Percentiles rank a stretch among this genome's conserved stretches.
Conservation (phyloP, 768 basidiomycete species). For the Candolleomyces efflorescens region DNA sequence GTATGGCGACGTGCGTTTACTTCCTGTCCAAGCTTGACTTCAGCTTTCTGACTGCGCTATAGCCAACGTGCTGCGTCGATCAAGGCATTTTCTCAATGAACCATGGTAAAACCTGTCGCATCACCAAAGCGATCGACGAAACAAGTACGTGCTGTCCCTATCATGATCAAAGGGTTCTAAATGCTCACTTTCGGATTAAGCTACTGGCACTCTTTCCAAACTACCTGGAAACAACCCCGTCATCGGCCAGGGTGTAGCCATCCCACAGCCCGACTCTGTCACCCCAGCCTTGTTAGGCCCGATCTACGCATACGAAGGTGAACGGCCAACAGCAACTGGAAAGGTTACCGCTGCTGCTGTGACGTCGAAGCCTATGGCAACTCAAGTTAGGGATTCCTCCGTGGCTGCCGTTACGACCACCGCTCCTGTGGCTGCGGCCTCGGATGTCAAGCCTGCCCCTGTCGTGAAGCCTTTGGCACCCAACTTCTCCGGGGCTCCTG, state of each 20-base stretch:
- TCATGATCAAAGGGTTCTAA: slow-evolving; percentile 1
- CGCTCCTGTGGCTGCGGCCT: neutral
- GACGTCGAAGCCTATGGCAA: slow-evolving; percentile 1
- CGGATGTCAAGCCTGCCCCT: neutral
- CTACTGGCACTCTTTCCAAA: slow-evolving; percentile 39
- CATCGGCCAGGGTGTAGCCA: slow-evolving; percentile 29
- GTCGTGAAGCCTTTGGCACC: neutral
- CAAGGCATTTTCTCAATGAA: slow-evolving; percentile 41
- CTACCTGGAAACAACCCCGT: slow-evolving; percentile 57
- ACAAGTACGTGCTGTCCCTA: slow-evolving; percentile 28
- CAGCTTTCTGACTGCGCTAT: slow-evolving; percentile 1
- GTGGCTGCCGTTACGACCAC: neutral
- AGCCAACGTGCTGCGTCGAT: slow-evolving; percentile 42
- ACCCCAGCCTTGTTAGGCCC: slow-evolving; percentile 38
- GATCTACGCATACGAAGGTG: slow-evolving; percentile 43
- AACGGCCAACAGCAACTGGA: slow-evolving; percentile 34
- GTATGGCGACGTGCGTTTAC: slow-evolving; percentile 36
- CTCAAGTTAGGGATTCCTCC: neutral
- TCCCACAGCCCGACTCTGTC: slow-evolving; percentile 28
- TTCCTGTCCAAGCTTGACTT: neutral
- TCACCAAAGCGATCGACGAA: slow-evolving; percentile 46
- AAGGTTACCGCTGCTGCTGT: slow-evolving; percentile 12
- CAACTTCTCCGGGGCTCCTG: neutral
- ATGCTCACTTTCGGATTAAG: slow-evolving; percentile 19
- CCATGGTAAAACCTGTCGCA: slow-evolving; percentile 36